Evolutionary conservation across 495 filamentous ascomycete species (phyloP).

Genomic region (Xylaria grammica): DNA sequence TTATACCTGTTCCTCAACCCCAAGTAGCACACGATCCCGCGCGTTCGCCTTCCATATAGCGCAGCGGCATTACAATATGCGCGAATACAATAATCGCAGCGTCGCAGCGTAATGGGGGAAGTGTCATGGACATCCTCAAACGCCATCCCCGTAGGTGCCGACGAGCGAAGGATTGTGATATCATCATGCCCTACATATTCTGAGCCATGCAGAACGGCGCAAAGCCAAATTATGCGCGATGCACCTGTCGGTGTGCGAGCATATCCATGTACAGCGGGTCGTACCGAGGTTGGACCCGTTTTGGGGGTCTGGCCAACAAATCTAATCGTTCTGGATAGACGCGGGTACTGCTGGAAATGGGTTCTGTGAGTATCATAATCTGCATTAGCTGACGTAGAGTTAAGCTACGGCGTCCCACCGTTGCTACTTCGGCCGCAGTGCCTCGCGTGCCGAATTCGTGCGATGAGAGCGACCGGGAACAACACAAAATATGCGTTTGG

Average conservation of each 20-base stretch:
- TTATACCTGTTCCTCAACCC: too few relatives aligned
- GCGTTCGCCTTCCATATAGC: neutral
- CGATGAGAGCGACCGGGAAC: neutral
- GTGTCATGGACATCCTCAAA: neutral
- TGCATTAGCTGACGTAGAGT: too few relatives aligned
- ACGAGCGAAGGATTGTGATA: neutral
- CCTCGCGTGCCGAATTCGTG: conserved; percentile 10
- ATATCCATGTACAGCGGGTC: neutral
- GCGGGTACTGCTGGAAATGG: neutral
- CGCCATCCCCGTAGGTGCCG: neutral
- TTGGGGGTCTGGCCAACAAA: neutral
- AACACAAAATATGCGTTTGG: neutral
- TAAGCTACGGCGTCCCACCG: too few relatives aligned
- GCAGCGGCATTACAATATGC: neutral
- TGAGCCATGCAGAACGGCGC: neutral
- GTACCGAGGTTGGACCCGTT: neutral
- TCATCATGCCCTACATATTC: neutral
- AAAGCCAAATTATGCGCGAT: neutral
- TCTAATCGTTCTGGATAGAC: neutral
- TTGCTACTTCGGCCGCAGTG: neutral
- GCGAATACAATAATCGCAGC: neutral
- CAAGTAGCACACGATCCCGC: too few relatives aligned
- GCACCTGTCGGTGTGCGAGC: neutral
- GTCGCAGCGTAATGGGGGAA: too few relatives aligned
- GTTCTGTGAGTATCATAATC: neutral